Base-by-base conservation (phyloP, 1,284 basidiomycete genomes). In the Ustilago lituana region DNA sequence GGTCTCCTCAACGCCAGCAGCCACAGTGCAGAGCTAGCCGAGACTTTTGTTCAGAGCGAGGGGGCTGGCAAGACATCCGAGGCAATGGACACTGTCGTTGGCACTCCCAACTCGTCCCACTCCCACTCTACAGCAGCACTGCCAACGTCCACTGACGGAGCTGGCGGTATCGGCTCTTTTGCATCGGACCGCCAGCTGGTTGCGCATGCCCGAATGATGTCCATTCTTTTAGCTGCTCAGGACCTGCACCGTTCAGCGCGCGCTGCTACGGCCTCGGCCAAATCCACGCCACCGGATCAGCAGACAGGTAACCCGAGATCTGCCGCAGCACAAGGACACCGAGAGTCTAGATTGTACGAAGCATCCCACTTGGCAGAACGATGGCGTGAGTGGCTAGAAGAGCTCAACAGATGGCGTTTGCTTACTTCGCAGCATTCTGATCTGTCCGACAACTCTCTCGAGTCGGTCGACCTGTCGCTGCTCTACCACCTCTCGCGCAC, bases 161-260 rank as follows among this genome's bases (percentile, higher is more conserved):
- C 62, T 17, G 55, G 66, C 27, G 66, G 60, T 9, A 62, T 63
- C 27, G 51, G 66, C 24, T 63, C 67, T 8, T 55, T 65, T 5
- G 57, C 62, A 4, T 66, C 74, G 19, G 74, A 77, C 45, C 61
- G 73, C 8, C 72, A 74, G 54, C 54, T 77, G 35, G 67, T 73
- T 2, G 74, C 72, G 11, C 74, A 77, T 29, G 74, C 74, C 7
- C 59, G 73, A 7, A 61, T 77, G 59, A 59, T 77, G 64, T 52
- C 63, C 7, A 77, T 77, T 22, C 56, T 77, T n/a, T 47, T 76
- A 1, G 59, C 63, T 7, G 73, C 65, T 11, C 73, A 71, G 32
- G 51, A 60, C 15, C 33, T 67, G 10, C 67, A 65, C 22, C 62
- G 73, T 17, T 60, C 64, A n/a, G 52, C 67, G 5, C 57, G 64